Base-by-base conservation (phyloP, 768 basidiomycete species). In the Macrolepiota albuminosa region DNA sequence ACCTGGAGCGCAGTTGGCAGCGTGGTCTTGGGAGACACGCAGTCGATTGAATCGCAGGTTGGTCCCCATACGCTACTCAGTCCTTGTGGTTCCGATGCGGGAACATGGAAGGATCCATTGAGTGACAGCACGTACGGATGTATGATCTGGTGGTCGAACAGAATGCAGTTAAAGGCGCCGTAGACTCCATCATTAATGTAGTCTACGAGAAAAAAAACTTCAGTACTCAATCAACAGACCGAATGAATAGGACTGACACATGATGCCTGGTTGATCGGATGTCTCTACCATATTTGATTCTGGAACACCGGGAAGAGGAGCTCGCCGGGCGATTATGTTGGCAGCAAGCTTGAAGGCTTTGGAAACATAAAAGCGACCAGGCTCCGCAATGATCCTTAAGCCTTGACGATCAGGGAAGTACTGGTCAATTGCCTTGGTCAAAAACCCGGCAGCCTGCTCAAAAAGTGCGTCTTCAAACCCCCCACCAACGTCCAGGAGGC, bases 171-270 rank as follows among this genome's bases (percentile, higher is more conserved):
- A 80, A 95, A 95, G 24, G 93, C 86, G 54, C 96, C 95, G 73
- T 99, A 99, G 43, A 99, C 94, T 47, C 97, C 97, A 72, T 98
- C 96, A 76, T 98, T 98, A 83, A 98, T 94, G 79, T 98, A 98
- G 79, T 98, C 95, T 97, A 72, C 40, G 36, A 61, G 56, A 29
- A 39, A 61, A 58, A 57, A 56, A 54, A 67, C 26, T 57, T 60
- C 51, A 63, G 45, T 18, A 54, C 14, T 54, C 46, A 40, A 56
- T 57, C 50, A 61, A 26, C 45, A 34, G 16, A 40, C 57, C 39
- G 33, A 49, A n/a, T 39, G 40, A 60, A 60, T 29, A 45, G 16
- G 18, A 83, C 95, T 73, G 75, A 97, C 95, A 97, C 96, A 98
- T 99, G 65, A 94, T 88, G 55, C 71, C 70, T 45, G 78, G 78